Conservation (phyloP, 169 alveolate species). For the Ichthyophthirius multifiliis region DNA sequence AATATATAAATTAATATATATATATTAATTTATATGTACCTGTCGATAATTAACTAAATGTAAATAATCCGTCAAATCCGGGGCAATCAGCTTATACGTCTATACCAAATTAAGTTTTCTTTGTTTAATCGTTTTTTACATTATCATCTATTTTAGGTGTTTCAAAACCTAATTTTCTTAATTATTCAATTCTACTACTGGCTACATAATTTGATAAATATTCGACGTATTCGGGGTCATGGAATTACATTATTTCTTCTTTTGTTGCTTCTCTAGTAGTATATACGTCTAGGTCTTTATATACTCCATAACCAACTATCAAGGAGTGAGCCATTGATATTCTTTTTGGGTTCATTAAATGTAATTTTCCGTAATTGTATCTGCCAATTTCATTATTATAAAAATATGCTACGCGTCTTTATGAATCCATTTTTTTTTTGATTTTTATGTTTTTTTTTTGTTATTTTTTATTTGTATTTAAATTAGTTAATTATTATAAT, state of each 20-base stretch:
- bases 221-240: conserved; percentile 61
- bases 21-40: conserved; percentile 4
- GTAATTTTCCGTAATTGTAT: conserved; percentile 74
- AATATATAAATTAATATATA: background rate
- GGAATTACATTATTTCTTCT: conserved; percentile 67
- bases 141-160: conserved; percentile 3
- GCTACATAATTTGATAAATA: conserved; percentile 48
- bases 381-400: conserved; percentile 57
- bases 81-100: conserved; percentile 71
- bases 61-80: conserved; percentile 70
- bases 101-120: conserved; percentile 49
- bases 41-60: conserved; percentile 70
- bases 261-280: conserved; percentile 69
- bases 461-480: background rate
- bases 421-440: conserved; percentile 9
- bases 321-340: conserved; percentile 78
- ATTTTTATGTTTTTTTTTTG: background rate
- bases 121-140: background rate
- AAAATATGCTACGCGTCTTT: conserved; percentile 42
- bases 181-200: background rate
- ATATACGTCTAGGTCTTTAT: conserved; percentile 65
- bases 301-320: conserved; percentile 70
- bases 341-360: conserved; percentile 84
- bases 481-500: too few species aligned
- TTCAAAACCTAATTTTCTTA: background rate